Evolutionary conservation across 169 alveolate genomes (phyloP), one percentile per base, ranked within the genome.

Genomic region (Eimeria acervulina): DNA sequence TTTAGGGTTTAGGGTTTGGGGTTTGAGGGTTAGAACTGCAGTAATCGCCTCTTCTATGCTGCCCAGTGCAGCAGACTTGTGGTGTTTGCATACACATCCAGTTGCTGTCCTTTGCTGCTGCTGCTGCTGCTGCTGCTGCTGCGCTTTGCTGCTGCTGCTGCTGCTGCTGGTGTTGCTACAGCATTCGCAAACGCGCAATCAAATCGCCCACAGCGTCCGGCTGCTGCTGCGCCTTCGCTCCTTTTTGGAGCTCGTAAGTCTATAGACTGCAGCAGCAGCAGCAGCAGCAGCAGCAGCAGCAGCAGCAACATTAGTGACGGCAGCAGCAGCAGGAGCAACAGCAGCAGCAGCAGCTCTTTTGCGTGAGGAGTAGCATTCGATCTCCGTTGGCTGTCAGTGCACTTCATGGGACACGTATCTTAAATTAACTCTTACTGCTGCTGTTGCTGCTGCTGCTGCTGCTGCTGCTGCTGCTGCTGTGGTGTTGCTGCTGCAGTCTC

Each of bases 171-270:
- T 78, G 55, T 36, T 52, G 72, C 80, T 55, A 94, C 96, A 95
- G 95, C 96, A 95, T 19, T 95, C 96, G 42, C 95, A 47, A 7
- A 84, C 91, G 31, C 72, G 96, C 42, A 89, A 89, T 26, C 93
- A 95, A 59, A 72, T 95, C 7, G 66, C 96, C 21, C 95, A 95
- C 44, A 63, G 95, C 36, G 96, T 95, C 44, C 91, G 96, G 26
- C 80, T 95, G 63, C 91, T 95, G 78, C 76, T 95, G 38, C 93
- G 94, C 12, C 95, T 95, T 28, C 93, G 96, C 68, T 83, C 96
- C 78, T 95, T 89, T 81, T 74, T 95, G 15, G 96, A 95, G 66
- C 94, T 95, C 40, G 96, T 94, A 63, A 68, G 96, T 7, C 42
- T 10, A 36, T 51, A 28, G 19, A 10, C 5, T 7, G 55, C 55